Evolutionary conservation across 2,329 filamentous ascomycete genomes (phyloP).

Genomic region (Sporothrix curviconia): DNA sequence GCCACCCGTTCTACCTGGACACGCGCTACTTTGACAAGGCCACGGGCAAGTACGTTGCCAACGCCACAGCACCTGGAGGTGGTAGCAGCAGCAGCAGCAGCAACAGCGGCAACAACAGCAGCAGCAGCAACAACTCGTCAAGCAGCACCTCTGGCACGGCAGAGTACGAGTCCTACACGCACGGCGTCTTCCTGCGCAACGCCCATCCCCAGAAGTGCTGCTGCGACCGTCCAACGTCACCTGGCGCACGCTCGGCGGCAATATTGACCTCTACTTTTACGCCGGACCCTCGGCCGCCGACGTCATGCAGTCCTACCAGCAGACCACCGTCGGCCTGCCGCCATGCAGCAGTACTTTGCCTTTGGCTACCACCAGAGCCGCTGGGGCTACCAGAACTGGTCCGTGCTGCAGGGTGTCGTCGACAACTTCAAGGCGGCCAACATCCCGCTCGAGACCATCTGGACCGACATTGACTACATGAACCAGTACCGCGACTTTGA

Average conservation of each 20-base stretch:
- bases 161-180: constrained; percentile 38
- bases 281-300: constrained; percentile 62
- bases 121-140: constrained; percentile 12
- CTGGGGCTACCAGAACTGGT: constrained; percentile 75
- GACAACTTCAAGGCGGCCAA: constrained; percentile 56
- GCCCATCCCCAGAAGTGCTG: constrained; percentile 57
- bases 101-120: background rate
- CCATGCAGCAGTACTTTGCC: constrained; percentile 75
- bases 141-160: constrained; percentile 29
- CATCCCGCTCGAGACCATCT: constrained; percentile 69
- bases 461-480: constrained; percentile 69
- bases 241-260: constrained; percentile 53
- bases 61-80: constrained; percentile 38
- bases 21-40: constrained; percentile 63
- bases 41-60: constrained; percentile 45
- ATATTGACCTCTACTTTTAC: constrained; percentile 73
- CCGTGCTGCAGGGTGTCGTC: constrained; percentile 58
- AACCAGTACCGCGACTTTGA: constrained; percentile 55
- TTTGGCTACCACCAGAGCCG: constrained; percentile 79
- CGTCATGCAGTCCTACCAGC: constrained; percentile 61
- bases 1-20: constrained; percentile 59
- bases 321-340: constrained; percentile 59
- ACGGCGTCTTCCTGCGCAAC: constrained; percentile 57
- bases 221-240: constrained; percentile 53
- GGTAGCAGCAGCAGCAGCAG: background rate